Percentiles rank a stretch among this genome's conserved stretches.
Conservation (phyloP, 1,139 yeast species). For the Candida sp. region DNA sequence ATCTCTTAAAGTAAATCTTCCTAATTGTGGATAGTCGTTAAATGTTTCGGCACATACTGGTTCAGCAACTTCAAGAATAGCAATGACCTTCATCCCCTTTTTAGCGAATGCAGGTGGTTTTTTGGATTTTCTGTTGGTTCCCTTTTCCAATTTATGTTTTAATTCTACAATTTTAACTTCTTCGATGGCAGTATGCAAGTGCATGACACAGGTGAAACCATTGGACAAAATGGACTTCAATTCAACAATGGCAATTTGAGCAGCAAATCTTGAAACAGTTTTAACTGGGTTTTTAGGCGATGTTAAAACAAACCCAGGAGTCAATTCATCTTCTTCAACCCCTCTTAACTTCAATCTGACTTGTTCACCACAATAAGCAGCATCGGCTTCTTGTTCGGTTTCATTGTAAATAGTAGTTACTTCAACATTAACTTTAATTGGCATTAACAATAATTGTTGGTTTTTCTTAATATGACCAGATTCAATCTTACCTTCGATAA, state of each 20-base stretch:
- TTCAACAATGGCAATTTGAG: conserved; percentile 96
- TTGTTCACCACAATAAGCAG: conserved; percentile 96
- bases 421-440: conserved; percentile 80
- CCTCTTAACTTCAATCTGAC: conserved; percentile 92
- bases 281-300: conserved; percentile 86
- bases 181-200: conserved; percentile 96
- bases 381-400: conserved; percentile 90
- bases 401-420: conserved; percentile 87
- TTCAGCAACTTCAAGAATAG: conserved; percentile 77
- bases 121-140: conserved; percentile 94
- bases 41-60: conserved; percentile 94
- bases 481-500: conserved; percentile 97
- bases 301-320: conserved; percentile 87
- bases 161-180: conserved; percentile 82
- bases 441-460: conserved; percentile 79
- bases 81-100: conserved; percentile 98
- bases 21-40: conserved; percentile 90
- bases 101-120: conserved; percentile 98
- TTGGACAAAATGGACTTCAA: conserved; percentile 89
- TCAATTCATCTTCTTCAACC: conserved; percentile 94
- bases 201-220: conserved; percentile 98
- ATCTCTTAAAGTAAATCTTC: conserved; percentile 97
- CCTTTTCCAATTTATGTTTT: conserved; percentile 92
- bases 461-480: conserved; percentile 90
- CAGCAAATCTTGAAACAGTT: conserved; percentile 88